Base-by-base conservation (phyloP, 2,329 filamentous ascomycete genomes). In the Ilyonectria sp. region DNA sequence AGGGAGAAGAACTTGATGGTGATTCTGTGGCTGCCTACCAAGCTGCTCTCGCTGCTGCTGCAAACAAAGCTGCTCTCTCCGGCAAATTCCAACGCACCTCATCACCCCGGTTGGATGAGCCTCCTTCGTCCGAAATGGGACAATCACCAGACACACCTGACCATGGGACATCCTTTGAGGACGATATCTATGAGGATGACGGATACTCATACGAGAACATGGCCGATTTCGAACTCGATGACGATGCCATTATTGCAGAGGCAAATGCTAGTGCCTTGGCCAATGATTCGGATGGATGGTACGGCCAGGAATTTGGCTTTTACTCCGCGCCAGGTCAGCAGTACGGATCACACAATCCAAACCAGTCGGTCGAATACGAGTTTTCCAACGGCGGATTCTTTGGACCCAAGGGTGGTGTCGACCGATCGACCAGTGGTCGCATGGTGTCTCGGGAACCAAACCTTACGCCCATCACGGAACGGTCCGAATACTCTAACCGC, bases 241-340 rank as follows among this genome's bases (percentile, higher is more conserved):
- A 98, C 71, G 95, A 98, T 74, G 90, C 91, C 35, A 96, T 98
- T 74, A 97, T 99, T 67, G 95, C 95, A 0, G 96, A 94, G 65
- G 96, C 96, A 6, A 99, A 99, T 74, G 95, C 95, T 1, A 95
- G 96, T 78, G 96, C 93, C 1, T 86, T 99, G 8, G 95, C 96
- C 52, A 95, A 94, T 72, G 96, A 99, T 76, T 92, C 92, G 7
- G 95, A 98, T 70, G 95, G 94, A 0, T 97, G 96, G 84, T 99
- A 99, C 77, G 96, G 96, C 0, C 92, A 94, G 73, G 96, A 99
- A 79, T 99, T 99, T 77, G 95, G 94, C 1, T 99, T 99, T 79
- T 99, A 97, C 79, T 94, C 95, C 1, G 84, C 86, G 1, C 87
- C 89, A 0, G 78, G 78, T 17, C 79, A 82, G 11, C 81, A 80